These are phyloP conservation scores for Penicillium pulvis DNA, from an alignment of 495 filamentous ascomycete genomes.

Conservation along the genomic window DNA sequence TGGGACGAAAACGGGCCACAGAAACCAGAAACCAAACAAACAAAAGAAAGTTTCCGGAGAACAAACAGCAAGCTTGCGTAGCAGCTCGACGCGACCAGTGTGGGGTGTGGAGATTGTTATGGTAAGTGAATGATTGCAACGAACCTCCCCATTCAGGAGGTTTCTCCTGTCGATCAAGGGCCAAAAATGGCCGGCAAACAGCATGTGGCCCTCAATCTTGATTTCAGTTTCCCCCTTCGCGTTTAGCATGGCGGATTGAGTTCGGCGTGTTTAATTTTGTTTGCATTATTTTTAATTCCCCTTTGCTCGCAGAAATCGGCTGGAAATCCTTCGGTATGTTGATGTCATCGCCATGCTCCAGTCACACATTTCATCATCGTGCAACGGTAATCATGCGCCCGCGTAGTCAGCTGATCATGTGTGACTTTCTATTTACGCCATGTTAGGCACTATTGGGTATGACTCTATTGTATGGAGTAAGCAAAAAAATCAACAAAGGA, in stretches of 20 bases:
- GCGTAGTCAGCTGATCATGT: not conserved
- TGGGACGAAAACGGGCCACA: constrained; percentile 12
- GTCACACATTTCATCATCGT: not conserved
- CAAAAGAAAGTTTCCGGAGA: constrained; percentile 4
- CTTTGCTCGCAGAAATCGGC: not conserved
- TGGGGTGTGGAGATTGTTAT: constrained; percentile 3
- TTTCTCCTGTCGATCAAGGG: constrained; percentile 14
- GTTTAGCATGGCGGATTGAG: not conserved
- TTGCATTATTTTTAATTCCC: not conserved
- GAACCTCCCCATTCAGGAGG: constrained; percentile 3
- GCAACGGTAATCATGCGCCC: not conserved
- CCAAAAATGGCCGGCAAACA: constrained; percentile 3
- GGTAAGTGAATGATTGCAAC: not conserved
- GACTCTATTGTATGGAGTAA: not conserved
- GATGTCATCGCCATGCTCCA: constrained; percentile 7
- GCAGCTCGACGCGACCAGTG: constrained; percentile 6
- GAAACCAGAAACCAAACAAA: not conserved
- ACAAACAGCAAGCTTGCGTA: not conserved
- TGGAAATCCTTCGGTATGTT: constrained; percentile 5
- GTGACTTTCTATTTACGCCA: not conserved
- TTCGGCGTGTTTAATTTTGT: not conserved
- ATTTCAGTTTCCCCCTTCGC: not conserved
- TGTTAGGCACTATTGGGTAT: not conserved
- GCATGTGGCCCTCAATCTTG: constrained; percentile 2
- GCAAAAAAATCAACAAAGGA: not conserved